Conservation (phyloP, 192 early-diverging fungal species). For the Rhizoclosmatium sp. region DNA sequence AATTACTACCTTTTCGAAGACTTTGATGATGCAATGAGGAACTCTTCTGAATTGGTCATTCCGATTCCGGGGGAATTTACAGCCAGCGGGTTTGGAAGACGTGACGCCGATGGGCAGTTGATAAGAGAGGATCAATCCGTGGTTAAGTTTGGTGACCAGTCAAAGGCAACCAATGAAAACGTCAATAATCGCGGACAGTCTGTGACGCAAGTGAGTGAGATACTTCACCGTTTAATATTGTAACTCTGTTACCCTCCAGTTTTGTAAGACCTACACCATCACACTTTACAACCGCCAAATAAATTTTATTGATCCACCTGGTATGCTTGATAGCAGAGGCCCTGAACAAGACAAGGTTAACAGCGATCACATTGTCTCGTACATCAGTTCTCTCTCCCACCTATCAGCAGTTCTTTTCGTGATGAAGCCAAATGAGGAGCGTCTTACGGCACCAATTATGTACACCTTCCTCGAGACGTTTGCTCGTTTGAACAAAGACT, state of each 20-base stretch:
- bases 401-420: slow-evolving; percentile 15
- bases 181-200: no score
- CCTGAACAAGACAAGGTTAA: background rate
- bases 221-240: no score
- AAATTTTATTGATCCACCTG: no score
- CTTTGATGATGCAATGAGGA: slow-evolving; percentile 6
- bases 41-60: slow-evolving; percentile 2
- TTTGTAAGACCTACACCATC: no score
- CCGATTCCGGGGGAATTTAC: slow-evolving; percentile 7
- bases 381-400: background rate
- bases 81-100: background rate
- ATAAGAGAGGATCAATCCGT: no score
- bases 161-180: no score
- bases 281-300: no score
- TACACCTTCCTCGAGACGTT: slow-evolving; percentile 8
- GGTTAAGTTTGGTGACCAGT: no score
- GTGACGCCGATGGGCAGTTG: background rate
- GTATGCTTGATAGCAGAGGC: no score
- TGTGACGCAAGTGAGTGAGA: no score
- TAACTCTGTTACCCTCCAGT: no score
- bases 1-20: slow-evolving; percentile 9
- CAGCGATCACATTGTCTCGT: background rate
- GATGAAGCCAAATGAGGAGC: slow-evolving; percentile 17
- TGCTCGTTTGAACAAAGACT: slow-evolving; percentile 1
- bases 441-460: slow-evolving; percentile 5